A percentile compares a stretch with the other conserved stretches of the same genome.
phyloP scores from a whole-genome alignment of 176 grass and related monocot species.

The Oryza meyeriana region DNA sequence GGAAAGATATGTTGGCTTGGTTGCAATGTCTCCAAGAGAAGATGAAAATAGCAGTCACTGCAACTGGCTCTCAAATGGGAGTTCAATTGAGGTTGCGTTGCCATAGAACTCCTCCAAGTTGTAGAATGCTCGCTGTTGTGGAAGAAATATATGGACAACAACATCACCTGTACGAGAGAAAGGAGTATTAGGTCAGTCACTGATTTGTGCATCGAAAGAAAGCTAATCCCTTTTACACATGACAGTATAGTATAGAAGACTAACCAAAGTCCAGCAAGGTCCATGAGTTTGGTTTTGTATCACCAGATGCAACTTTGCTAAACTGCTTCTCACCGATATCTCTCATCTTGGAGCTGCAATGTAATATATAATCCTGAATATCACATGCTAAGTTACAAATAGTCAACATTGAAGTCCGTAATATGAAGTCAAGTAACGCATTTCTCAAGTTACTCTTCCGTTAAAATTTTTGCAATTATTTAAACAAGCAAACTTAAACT shows the following conservation, averaged over 20 bases:
- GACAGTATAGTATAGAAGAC: constrained; percentile 2
- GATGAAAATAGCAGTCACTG: constrained; percentile 2
- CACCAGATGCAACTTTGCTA: constrained; percentile 74
- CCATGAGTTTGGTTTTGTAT: constrained; percentile 94
- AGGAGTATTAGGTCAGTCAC: background rate
- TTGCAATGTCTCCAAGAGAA: background rate
- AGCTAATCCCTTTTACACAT: background rate
- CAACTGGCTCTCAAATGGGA: constrained; percentile 70
- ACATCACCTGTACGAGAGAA: constrained; percentile 66
- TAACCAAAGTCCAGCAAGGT: constrained; percentile 87
- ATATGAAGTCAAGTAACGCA: background rate
- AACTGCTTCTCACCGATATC: constrained; percentile 89
- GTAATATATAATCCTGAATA: background rate
- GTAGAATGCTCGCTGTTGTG: constrained; percentile 79
- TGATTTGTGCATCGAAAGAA: background rate
- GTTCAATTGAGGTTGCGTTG: constrained; percentile 74
- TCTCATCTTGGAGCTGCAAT: constrained; percentile 76
- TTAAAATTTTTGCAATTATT: background rate
- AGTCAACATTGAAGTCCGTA: background rate
- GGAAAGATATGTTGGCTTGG: background rate
- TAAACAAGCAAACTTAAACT: background rate
- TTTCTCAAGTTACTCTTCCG: background rate
- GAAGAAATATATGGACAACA: constrained; percentile 97
- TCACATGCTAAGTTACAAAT: background rate
- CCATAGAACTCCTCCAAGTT: constrained; percentile 98